phyloP scores from a whole-genome alignment of 2,329 filamentous ascomycete species.

The Xylaria sp. region DNA sequence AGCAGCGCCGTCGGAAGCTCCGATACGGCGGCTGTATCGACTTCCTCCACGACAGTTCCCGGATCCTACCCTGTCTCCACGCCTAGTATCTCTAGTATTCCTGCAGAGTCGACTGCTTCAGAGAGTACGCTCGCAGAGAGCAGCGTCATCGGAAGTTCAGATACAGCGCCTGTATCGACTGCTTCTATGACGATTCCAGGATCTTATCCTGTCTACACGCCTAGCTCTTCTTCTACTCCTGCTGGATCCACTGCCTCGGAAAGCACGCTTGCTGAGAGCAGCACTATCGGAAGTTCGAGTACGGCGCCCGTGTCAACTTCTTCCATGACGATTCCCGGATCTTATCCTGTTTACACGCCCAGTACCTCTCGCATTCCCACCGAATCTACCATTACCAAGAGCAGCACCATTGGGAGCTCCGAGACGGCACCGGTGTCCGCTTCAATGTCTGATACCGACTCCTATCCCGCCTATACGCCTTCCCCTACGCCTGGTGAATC shows the following conservation, averaged over 20 bases:
- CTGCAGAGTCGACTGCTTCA: slow-evolving; percentile 2
- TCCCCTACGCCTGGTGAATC: background rate
- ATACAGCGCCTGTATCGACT: background rate
- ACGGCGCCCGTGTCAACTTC: background rate
- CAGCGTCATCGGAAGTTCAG: slow-evolving; percentile 1
- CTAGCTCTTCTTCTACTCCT: background rate
- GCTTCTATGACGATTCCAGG: background rate
- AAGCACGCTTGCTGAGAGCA: background rate
- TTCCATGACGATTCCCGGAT: background rate
- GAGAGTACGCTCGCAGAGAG: slow-evolving; percentile 14
- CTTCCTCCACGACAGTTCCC: background rate
- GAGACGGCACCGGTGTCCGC: background rate
- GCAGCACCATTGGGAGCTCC: background rate
- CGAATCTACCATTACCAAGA: background rate
- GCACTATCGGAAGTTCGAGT: background rate
- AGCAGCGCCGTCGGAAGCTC: slow-evolving; percentile 11
- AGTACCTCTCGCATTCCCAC: background rate
- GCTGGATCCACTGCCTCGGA: background rate
- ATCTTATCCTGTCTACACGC: background rate
- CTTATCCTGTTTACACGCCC: background rate
- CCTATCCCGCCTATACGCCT: slow-evolving; percentile 6
- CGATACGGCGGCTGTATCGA: background rate
- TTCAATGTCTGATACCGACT: background rate
- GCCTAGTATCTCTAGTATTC: background rate
- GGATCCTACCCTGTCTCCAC: background rate